Evolutionary conservation across 768 basidiomycete species (phyloP), one percentile per base, ranked within the genome.

Genomic region (Zangia roseola): DNA sequence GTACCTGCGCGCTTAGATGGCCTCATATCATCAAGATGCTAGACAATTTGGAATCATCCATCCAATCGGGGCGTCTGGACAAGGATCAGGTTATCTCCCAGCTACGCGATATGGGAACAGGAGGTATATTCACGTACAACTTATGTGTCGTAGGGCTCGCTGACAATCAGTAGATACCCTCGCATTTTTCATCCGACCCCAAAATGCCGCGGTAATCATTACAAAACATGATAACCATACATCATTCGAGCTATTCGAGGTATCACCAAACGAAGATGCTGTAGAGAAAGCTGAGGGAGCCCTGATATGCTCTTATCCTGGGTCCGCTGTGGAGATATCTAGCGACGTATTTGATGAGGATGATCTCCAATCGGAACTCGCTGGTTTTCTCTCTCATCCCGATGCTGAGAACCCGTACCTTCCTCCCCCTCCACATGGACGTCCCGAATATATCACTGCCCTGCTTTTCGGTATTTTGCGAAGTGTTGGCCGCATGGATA

Each of bases 231-330:
- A 52, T 10, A 40, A 49, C 6, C 35, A 50, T 5, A 67, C 69
- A 6, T 49, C 64, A 13, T 70, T 70, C 42, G 78, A 79, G 52
- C 56, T 57, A 6, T 79, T 79, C 45, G 72, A 77, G 54, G 68
- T 71, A 13, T 70, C 71, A 1, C 65, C 74, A 0, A 45, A 53
- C 12, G 49, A 58, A 10, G 53, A 44, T 39, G 16, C 16, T 26
- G 10, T 40, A n/a, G n/a, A 21, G 20, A 38, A 1, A 14, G n/a
- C 38, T 16, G 16, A n/a, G 16, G 25, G 24, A 10, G 16, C 20
- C 2, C 17, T 33, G 8, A 20, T 19, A 34, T n/a, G 71, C 20
- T 65, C 65, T 0, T 79, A 69, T 52, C 75, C 77, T 8, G 69
- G 68, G 0, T 70, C 71, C 13, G 69, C 74, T 4, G 56, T 74